Base-by-base conservation (phyloP, 1,284 basidiomycete genomes). In the Ustanciosporium gigantosporum region DNA sequence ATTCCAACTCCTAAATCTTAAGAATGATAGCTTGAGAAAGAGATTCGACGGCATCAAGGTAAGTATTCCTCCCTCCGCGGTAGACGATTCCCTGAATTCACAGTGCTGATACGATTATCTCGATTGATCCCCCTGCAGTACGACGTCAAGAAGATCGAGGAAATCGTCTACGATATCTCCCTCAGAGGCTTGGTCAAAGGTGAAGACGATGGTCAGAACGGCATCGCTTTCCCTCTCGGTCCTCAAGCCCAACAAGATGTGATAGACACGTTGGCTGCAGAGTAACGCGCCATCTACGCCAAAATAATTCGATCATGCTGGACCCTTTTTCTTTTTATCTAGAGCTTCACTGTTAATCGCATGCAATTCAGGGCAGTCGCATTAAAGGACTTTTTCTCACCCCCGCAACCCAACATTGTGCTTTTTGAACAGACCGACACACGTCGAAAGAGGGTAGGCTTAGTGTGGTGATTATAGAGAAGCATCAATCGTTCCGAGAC, bases 101-200 rank as follows among this genome's bases (percentile, higher is more conserved):
- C n/a, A n/a, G n/a, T n/a, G n/a, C n/a, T n/a, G n/a, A n/a, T n/a
- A n/a, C n/a, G n/a, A n/a, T n/a, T n/a, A n/a, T 9, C 27, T 29
- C 27, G 27, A 11, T 29, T 9, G 11, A n/a, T 29, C 27, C 32
- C 11, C 11, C n/a, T 2, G 16, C 42, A 76, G 67, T 78, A 78
- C 55, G 76, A 77, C 34, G 66, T 77, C 17, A 76, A 76, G 25
- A 70, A 70, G 37, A 68, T 71, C 36, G 76, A 78, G 46, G 74
- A 78, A 34, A 58, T 78, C 21, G 59, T 78, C 17, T 71, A 77
- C 49, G 70, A 79, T 46, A 57, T 77, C 24, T 67, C 64, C 2
- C 41, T 77, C 17, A 44, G 74, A 14, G 66, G 64, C 4, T 31
- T 74, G 2, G 46, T 65, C 14, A 46, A 27, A 7, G 47, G 36